Conservation (phyloP, 805 yeast species). For the Cyberlindnera xylosilytica region DNA sequence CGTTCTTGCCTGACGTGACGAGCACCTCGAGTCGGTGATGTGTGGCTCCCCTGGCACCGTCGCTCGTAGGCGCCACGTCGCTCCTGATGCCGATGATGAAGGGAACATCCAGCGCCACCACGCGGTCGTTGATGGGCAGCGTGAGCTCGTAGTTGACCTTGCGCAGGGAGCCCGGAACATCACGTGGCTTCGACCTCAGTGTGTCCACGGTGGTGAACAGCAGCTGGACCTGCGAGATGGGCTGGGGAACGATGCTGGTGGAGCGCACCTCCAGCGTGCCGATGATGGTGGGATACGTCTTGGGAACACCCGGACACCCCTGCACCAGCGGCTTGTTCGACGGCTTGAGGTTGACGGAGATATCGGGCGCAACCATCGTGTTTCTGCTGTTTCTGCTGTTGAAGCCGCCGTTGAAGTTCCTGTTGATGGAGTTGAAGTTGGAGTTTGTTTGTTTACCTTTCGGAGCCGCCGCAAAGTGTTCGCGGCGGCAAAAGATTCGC, state of each 20-base stretch:
- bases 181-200: slow-evolving; percentile 37
- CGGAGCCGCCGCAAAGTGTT: too few relatives aligned
- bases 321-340: slow-evolving; percentile 50
- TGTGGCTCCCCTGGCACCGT: slow-evolving; percentile 37
- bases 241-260: slow-evolving; percentile 43
- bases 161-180: slow-evolving; percentile 31
- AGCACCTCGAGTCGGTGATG: slow-evolving; percentile 41
- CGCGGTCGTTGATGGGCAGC: slow-evolving; percentile 37
- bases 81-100: slow-evolving; percentile 53
- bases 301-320: slow-evolving; percentile 70
- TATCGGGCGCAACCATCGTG: slow-evolving; percentile 12
- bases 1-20: slow-evolving; percentile 15
- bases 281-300: slow-evolving; percentile 56
- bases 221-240: slow-evolving; percentile 45
- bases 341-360: slow-evolving; percentile 39
- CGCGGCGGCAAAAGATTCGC: too few relatives aligned
- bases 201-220: slow-evolving; percentile 50
- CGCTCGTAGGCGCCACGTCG: slow-evolving; percentile 52
- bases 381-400: not conserved
- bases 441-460: too few relatives aligned
- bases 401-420: too few relatives aligned
- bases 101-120: slow-evolving; percentile 58
- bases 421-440: too few relatives aligned
- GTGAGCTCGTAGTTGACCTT: slow-evolving; percentile 31
- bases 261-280: slow-evolving; percentile 56